Evolutionary conservation across 2,329 filamentous ascomycete species (phyloP).

Genomic region (Hyphodiscus sp.): DNA sequence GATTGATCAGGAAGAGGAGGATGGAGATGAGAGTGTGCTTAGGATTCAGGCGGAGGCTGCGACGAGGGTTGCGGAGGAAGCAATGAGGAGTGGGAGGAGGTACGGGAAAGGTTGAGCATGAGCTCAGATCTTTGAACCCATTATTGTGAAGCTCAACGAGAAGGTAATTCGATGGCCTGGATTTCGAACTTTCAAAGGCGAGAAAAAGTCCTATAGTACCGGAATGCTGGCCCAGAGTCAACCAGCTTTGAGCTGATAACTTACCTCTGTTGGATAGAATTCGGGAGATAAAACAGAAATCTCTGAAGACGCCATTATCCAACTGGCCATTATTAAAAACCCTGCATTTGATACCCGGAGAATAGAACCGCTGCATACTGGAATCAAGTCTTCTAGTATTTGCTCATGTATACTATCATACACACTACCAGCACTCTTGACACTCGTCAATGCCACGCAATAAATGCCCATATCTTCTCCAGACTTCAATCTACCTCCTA

Average conservation of each 20-base stretch:
- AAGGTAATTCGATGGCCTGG: background rate
- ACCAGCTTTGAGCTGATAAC: too few species aligned
- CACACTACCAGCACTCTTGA: background rate
- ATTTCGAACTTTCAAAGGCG: too few species aligned
- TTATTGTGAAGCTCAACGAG: background rate
- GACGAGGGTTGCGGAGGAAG: conserved; percentile 1
- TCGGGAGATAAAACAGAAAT: too few species aligned
- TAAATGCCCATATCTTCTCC: background rate
- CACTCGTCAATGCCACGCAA: conserved; percentile 2
- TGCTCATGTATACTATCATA: conserved; percentile 1
- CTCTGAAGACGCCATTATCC: too few species aligned
- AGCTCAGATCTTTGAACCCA: background rate
- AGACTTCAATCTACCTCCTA: conserved; percentile 35
- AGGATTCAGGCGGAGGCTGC: conserved; percentile 4
- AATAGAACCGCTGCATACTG: background rate
- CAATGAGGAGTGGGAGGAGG: background rate
- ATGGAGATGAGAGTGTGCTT: conserved; percentile 3
- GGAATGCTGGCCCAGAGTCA: too few species aligned
- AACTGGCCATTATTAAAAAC: too few species aligned
- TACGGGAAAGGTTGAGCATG: conserved; percentile 1
- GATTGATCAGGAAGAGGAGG: conserved; percentile 23
- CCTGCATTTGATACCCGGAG: background rate
- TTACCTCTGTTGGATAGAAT: too few species aligned
- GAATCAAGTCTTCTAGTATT: background rate
- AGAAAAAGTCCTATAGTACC: too few species aligned